Conservation (phyloP, 352 stramenopile species). For the Lagenidium giganteum region DNA sequence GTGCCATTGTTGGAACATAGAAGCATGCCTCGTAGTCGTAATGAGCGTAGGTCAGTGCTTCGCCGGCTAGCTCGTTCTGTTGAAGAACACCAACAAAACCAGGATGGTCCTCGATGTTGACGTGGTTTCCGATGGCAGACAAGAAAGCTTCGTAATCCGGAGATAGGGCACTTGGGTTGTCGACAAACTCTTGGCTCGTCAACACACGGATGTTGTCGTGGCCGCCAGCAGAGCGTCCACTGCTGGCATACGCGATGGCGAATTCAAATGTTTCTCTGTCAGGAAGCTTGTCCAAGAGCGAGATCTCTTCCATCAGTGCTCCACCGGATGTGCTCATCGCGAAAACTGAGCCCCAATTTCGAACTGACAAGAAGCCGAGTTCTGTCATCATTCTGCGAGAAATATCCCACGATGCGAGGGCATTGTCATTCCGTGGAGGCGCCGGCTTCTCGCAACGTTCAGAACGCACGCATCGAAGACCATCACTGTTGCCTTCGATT, state of each 20-base stretch:
- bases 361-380: constrained; percentile 73
- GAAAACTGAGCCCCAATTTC: constrained; percentile 83
- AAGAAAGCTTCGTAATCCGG: constrained; percentile 77
- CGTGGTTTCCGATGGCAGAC: constrained; percentile 50
- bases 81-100: constrained; percentile 45
- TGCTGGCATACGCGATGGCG: constrained; percentile 66
- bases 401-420: constrained; percentile 64
- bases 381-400: constrained; percentile 82
- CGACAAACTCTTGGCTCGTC: constrained; percentile 43
- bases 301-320: constrained; percentile 58
- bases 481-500: too few species aligned
- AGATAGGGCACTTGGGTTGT: constrained; percentile 32
- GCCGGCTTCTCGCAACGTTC: constrained; percentile 29
- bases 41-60: constrained; percentile 69
- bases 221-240: constrained; percentile 55
- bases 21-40: constrained; percentile 80
- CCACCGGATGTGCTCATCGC: constrained; percentile 55
- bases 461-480: background rate
- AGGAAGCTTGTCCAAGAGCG: constrained; percentile 67
- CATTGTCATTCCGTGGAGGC: constrained; percentile 43
- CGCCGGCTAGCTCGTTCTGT: constrained; percentile 30
- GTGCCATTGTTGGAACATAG: constrained; percentile 70
- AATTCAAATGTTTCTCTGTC: constrained; percentile 83
- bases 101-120: constrained; percentile 32
- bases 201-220: constrained; percentile 75